Percentiles rank a stretch among this genome's conserved stretches.
Evolutionary conservation across 2,329 filamentous ascomycete species (phyloP).

Genomic region (Aspergillus pseudoviridinutans): DNA sequence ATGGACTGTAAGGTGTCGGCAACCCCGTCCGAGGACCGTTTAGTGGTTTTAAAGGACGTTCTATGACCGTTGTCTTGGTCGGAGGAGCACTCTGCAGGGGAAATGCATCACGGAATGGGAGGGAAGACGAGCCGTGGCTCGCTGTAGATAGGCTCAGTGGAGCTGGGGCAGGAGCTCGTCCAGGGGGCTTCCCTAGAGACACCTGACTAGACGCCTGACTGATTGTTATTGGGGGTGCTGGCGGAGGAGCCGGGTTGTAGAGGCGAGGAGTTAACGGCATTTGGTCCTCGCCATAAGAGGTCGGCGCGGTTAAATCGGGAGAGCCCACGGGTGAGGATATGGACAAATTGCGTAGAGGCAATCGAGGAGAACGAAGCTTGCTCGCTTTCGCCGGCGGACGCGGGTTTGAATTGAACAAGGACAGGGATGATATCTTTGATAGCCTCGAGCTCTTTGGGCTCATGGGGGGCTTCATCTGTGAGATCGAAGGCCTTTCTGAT

Average conservation of each 20-base stretch:
- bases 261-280: conserved; percentile 54
- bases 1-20: conserved; percentile 48
- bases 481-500: conserved; percentile 19
- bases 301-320: conserved; percentile 39
- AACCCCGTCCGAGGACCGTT: conserved; percentile 45
- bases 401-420: conserved; percentile 39
- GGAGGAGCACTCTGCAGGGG: conserved; percentile 42
- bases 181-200: conserved; percentile 12
- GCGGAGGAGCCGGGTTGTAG: conserved; percentile 54
- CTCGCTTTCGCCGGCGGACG: conserved; percentile 36
- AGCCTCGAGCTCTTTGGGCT: conserved; percentile 35
- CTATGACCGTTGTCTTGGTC: conserved; percentile 48
- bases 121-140: conserved; percentile 28
- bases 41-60: conserved; percentile 35
- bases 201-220: conserved; percentile 36
- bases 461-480: conserved; percentile 19
- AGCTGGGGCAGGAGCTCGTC: conserved; percentile 24
- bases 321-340: conserved; percentile 54
- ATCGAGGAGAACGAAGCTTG: conserved; percentile 42
- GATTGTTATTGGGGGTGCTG: conserved; percentile 28
- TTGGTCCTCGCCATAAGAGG: conserved; percentile 48
- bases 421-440: conserved; percentile 38
- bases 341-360: conserved; percentile 51
- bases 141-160: conserved; percentile 29
- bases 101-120: conserved; percentile 44